Evolutionary conservation across 148 eudicot species (phyloP), one percentile per base, ranked within the genome.

Genomic region (Suaeda aralocaspica): DNA sequence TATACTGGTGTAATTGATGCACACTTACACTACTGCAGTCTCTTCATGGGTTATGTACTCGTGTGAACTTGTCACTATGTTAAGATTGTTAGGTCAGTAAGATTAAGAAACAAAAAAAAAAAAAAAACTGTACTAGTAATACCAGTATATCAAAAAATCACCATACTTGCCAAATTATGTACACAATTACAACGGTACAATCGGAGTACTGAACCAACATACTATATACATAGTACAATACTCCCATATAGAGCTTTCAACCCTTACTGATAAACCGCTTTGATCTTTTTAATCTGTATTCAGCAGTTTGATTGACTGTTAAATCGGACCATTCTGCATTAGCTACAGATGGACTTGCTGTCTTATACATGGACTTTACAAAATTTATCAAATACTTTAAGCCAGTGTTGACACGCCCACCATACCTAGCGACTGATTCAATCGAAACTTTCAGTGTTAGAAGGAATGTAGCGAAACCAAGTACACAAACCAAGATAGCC

Each of bases 401-500:
- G 25, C 24, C 9, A 50, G 24, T 18, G 25, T 19, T 21, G n/a
- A 6, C 7, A 18, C 22, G 2, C 7, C 63, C 22, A 14, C 3
- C 41, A 59, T 7, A 6, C 4, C 19, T 31, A 59, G 63, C 63
- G 10, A 59, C 21, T 16, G 33, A 7, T 18, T 59, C 19, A 33
- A 67, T 13, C 2, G 59, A 51, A 34, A 15, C 2, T 30, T 15
- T 34, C 59, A 29, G 6, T 1, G 64, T 25, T 0, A 69, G 24
- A 19, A 69, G 24, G 9, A 18, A 2, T 4, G 46, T 25, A 39
- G 41, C 6, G 18, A 59, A 36, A 31, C 51, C 41, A 0, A 69
- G 49, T 69, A 19, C 64, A 25, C 36, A 69, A 1, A 24, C 61
- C 3, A 69, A 41, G 25, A 41, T 41, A 69, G 36, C 63, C 52